Evolutionary conservation across 2,329 filamentous ascomycete genomes (phyloP).

Genomic region (Zymoseptoria pseudotritici): DNA sequence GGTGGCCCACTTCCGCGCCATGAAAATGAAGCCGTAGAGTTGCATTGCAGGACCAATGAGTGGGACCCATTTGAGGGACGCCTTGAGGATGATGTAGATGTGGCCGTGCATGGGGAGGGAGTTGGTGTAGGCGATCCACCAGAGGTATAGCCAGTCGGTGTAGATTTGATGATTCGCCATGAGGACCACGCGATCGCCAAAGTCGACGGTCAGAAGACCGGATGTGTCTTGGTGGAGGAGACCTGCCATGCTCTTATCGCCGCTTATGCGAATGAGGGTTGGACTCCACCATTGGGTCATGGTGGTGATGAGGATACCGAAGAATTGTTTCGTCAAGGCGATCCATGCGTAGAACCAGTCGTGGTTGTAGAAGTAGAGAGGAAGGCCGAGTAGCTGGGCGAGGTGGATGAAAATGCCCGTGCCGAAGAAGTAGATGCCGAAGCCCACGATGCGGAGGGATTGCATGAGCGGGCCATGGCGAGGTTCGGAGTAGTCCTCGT

Average conservation of each 20-base stretch:
- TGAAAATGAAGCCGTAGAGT: conserved; percentile 84
- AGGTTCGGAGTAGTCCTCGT: conserved; percentile 14
- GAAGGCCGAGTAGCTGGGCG: conserved; percentile 65
- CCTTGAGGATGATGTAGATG: conserved; percentile 84
- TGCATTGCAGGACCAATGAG: conserved; percentile 75
- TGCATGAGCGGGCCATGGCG: conserved; percentile 39
- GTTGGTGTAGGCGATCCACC: conserved; percentile 79
- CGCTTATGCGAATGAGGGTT: conserved; percentile 71
- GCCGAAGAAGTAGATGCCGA: conserved; percentile 40
- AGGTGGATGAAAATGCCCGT: conserved; percentile 43
- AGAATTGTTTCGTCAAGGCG: conserved; percentile 77
- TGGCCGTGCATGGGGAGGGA: conserved; percentile 63
- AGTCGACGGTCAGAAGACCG: conserved; percentile 65
- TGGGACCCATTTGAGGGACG: conserved; percentile 78
- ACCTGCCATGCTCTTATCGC: conserved; percentile 68
- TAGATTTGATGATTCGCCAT: conserved; percentile 73
- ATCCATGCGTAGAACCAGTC: conserved; percentile 78
- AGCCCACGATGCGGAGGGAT: conserved; percentile 37
- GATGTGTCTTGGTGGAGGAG: conserved; percentile 62
- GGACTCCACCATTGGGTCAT: conserved; percentile 83
- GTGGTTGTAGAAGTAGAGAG: conserved; percentile 65
- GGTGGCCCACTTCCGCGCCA: conserved; percentile 81
- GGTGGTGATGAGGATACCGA: conserved; percentile 66
- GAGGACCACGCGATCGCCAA: conserved; percentile 72
- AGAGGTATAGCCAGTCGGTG: conserved; percentile 88